Evolutionary conservation across 768 basidiomycete genomes (phyloP), one percentile per base, ranked within the genome.

Genomic region (Krasilnikovozyma curviuscula): DNA sequence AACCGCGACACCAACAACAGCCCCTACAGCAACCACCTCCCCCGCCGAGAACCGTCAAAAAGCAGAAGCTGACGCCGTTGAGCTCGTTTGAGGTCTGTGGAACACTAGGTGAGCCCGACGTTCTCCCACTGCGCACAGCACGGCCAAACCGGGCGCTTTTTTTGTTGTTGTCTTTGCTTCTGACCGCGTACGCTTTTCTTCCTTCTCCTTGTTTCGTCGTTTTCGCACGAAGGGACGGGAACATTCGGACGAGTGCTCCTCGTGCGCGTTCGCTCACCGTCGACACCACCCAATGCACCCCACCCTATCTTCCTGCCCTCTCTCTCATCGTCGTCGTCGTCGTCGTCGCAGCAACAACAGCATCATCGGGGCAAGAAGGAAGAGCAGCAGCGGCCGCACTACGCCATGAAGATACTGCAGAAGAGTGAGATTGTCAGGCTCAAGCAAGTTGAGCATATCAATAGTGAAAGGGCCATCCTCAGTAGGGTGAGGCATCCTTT

Each of bases 391-490:
- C 63, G 5, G 47, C 65, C 65, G 1, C 65, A 66, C 47, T 66
- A 63, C 49, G 65, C 65, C 8, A 60, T 66, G 60, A 66, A 66
- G 52, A 62, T 66, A 5, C 50, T 66, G n/a, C 55, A 54, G 8
- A 66, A 66, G 55, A 58, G 59, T 1, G 63, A 67, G 41, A 67
- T 70, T 50, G 68, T 70, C 45, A 55, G 68, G 40, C 73, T 97
- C 41, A 82, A 89, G 38, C 93, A 98, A 63, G 83, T 97, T 45
- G 88, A 95, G 62, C 93, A 98, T 63, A 89, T 97, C 59, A 95
- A 91, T 59, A 85, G 84, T 8, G 93, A 98, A 63, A 78, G 89
- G 19, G 78, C 79, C 59, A 97, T 97, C 55, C 76, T 98, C 30
- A 84, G 84, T 18, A 76, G 80, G 29, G 79, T 93, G 35, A 76